Conservation (phyloP, 129 eudicot species). For the Erigeron canadensis region DNA sequence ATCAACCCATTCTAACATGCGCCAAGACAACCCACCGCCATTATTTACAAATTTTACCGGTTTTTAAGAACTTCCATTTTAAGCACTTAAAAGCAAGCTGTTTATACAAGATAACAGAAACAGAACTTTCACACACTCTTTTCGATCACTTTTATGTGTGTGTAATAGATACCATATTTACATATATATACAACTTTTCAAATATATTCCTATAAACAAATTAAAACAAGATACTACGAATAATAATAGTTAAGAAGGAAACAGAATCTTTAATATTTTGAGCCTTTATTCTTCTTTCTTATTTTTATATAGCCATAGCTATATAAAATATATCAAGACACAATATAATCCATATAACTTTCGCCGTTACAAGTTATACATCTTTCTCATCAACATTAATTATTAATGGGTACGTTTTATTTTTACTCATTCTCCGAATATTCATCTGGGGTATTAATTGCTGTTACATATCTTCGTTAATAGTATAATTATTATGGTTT, state of each 20-base stretch:
- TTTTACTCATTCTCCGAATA: background rate
- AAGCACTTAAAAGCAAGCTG: slow-evolving; percentile 3
- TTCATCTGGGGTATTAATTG: background rate
- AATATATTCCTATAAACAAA: background rate
- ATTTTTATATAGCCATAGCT: no score
- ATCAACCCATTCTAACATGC: slow-evolving; percentile 32
- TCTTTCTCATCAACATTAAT: slow-evolving; percentile 19
- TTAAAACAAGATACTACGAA: slow-evolving; percentile 4
- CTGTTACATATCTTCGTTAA: background rate
- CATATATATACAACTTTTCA: background rate
- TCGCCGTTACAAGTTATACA: slow-evolving; percentile 13
- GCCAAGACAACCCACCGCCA: slow-evolving; percentile 30
- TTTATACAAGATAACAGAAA: background rate
- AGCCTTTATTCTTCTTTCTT: slow-evolving; percentile 1
- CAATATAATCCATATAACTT: background rate
- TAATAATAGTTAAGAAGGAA: background rate
- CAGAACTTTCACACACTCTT: background rate
- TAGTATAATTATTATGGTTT: background rate
- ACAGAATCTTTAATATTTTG: background rate
- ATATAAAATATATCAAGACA: no score
- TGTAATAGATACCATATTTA: slow-evolving; percentile 8
- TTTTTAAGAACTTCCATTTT: slow-evolving; percentile 26
- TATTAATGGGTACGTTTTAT: slow-evolving; percentile 54
- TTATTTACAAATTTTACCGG: slow-evolving; percentile 18
- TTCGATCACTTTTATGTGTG: slow-evolving; percentile 9